Percentiles rank a stretch among this genome's conserved stretches.
phyloP scores from a whole-genome alignment of 1,284 basidiomycete species.

The Golubevia pallescens region DNA sequence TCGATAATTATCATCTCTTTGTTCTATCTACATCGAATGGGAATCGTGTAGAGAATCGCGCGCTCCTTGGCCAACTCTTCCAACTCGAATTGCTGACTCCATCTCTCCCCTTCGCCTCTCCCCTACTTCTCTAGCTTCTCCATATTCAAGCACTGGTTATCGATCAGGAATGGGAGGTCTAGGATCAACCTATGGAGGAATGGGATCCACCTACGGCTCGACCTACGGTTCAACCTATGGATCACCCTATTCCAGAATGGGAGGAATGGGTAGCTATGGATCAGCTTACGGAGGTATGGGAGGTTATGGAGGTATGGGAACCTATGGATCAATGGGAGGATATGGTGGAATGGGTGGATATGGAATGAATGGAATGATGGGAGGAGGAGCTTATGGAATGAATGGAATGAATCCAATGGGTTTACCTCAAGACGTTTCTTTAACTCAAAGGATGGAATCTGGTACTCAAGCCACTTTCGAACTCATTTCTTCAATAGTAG shows the following conservation, averaged over 20 bases:
- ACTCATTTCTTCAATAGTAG: slow-evolving; percentile 90
- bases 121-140: slow-evolving; percentile 31
- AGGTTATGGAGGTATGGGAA: slow-evolving; percentile 17
- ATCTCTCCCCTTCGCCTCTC: slow-evolving; percentile 6
- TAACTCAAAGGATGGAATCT: slow-evolving; percentile 84
- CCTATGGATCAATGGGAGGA: slow-evolving; percentile 22
- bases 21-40: not conserved
- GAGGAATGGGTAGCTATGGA: slow-evolving; percentile 30
- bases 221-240: slow-evolving; percentile 43
- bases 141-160: slow-evolving; percentile 11
- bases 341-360: slow-evolving; percentile 26
- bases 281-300: slow-evolving; percentile 15
- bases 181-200: slow-evolving; percentile 48
- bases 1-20: no score
- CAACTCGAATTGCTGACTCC: not conserved
- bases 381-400: slow-evolving; percentile 32
- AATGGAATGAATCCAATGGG: slow-evolving; percentile 27
- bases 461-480: slow-evolving; percentile 92
- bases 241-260: slow-evolving; percentile 55
- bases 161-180: slow-evolving; percentile 16
- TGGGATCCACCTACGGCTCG: slow-evolving; percentile 30
- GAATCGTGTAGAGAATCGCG: not conserved
- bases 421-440: no score
- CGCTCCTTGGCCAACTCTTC: not conserved
- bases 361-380: slow-evolving; percentile 22